Percentiles rank a stretch among this genome's conserved stretches.
phyloP scores from a whole-genome alignment of 768 basidiomycete species.

The Kwoniella mangroviensis region DNA sequence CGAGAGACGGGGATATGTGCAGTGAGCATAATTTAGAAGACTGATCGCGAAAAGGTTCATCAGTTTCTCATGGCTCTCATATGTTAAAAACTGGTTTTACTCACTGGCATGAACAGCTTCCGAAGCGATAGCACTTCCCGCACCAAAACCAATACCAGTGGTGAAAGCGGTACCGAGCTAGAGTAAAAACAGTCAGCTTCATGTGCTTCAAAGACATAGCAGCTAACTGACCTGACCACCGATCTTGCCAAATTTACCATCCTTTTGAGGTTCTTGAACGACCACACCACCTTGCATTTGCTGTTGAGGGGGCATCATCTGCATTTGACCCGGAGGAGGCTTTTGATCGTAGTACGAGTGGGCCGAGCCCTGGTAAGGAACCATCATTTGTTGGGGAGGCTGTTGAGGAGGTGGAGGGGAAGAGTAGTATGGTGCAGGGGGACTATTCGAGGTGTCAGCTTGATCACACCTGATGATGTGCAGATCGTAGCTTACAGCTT shows the following conservation, averaged over 20 bases:
- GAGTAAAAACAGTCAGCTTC: neutral
- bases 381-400: slow-evolving; percentile 29
- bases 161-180: slow-evolving; percentile 39
- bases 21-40: neutral
- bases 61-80: neutral
- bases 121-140: slow-evolving; percentile 36
- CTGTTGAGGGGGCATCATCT: slow-evolving; percentile 31
- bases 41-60: neutral
- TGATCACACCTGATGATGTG: neutral
- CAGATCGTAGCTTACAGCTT: slow-evolving; percentile 34
- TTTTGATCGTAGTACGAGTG: slow-evolving; percentile 27
- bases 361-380: slow-evolving; percentile 30
- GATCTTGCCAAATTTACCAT: slow-evolving; percentile 46
- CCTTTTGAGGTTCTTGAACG: slow-evolving; percentile 22
- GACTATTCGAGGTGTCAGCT: slow-evolving; percentile 13
- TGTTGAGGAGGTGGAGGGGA: slow-evolving; percentile 27
- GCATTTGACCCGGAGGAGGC: slow-evolving; percentile 20
- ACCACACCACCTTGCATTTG: slow-evolving; percentile 20
- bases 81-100: neutral
- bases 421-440: slow-evolving; percentile 21
- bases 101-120: slow-evolving; percentile 29
- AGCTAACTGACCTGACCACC: slow-evolving; percentile 38
- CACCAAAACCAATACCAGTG: slow-evolving; percentile 40
- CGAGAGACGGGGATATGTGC: neutral
- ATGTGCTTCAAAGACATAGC: neutral